phyloP scores from a whole-genome alignment of 1,139 yeast genomes.

The Tardiomyces digboiensis region DNA sequence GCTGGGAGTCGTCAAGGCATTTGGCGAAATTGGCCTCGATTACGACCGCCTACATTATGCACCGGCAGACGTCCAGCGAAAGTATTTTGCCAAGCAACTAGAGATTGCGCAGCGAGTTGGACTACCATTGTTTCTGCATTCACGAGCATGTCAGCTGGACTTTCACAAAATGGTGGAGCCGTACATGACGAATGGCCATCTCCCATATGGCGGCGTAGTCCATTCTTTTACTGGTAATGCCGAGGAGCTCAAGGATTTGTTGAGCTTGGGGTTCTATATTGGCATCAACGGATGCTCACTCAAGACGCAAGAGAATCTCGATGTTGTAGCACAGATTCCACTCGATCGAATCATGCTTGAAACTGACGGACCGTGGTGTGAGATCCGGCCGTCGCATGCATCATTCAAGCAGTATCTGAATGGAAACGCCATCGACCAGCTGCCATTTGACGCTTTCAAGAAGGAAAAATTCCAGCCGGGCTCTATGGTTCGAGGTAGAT shows the following conservation, averaged over 20 bases:
- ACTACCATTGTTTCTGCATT: constrained; percentile 79
- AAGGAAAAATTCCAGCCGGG: constrained; percentile 44
- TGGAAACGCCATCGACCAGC: constrained; percentile 6
- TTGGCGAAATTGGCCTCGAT: constrained; percentile 92
- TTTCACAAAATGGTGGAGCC: constrained; percentile 56
- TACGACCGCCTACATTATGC: constrained; percentile 83
- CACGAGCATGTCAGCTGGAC: constrained; percentile 83
- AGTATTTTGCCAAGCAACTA: constrained; percentile 64
- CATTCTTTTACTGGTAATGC: constrained; percentile 89
- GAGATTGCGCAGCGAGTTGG: constrained; percentile 46
- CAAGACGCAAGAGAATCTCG: constrained; percentile 62
- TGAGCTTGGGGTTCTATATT: constrained; percentile 55
- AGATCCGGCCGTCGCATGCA: constrained; percentile 75
- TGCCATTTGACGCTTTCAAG: constrained; percentile 46
- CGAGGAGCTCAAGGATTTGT: constrained; percentile 45
- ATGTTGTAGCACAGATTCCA: constrained; percentile 60
- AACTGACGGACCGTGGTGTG: constrained; percentile 99
- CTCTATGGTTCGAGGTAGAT: constrained; percentile 67
- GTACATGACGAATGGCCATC: constrained; percentile 32
- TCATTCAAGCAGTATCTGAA: constrained; percentile 42
- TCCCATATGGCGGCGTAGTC: constrained; percentile 54
- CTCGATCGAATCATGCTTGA: constrained; percentile 64
- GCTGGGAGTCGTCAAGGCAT: constrained; percentile 48
- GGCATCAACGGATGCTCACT: constrained; percentile 93
- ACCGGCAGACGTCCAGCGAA: constrained; percentile 51